Evolutionary conservation across 1,284 basidiomycete species (phyloP), one percentile per base, ranked within the genome.

Genomic region (Hemileia vastatrix): DNA sequence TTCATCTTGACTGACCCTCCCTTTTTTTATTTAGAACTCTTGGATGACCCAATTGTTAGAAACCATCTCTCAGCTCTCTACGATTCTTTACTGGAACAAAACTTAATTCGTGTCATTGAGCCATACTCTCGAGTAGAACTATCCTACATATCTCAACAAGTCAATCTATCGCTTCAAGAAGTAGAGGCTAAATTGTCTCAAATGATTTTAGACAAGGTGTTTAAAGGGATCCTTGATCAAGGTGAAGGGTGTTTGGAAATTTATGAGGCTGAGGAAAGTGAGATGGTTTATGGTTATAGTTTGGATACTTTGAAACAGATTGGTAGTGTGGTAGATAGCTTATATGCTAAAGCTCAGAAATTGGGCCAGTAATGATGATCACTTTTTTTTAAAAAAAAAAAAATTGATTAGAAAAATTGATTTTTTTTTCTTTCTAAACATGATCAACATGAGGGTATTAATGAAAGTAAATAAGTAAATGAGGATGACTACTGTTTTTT

Each of bases 101-200:
- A 98, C 72, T 79, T 97, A 19, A 79, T 96, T 45, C 82, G 92
- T 24, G 91, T 97, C 66, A 90, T 96, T 52, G 94, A 97, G 78
- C 94, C 93, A 0, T 97, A 95, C 77, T 89, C 86, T 15, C 82
- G 88, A 6, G 88, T 98, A 18, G 92, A 98, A 77, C 83, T 98
- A 31, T 84, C 85, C 48, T 86, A 92, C 73, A 86, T 98, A 11
- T 91, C 93, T 2, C 82, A 89, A 74, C 81, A 85, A 65, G 94
- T 98, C 8, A 86, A 88, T 1, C 92, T 96, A 78, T 88, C 88
- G 11, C 79, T 89, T 47, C 86, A 90, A 71, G 86, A 86, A n/a
- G 91, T 98, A 4, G 95, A 98, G 78, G 83, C 86, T 21, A 98
- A 96, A 90, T 91, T 98, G 55, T 91, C 88, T 54, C 94, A 97